Evolutionary conservation across 2,329 filamentous ascomycete species (phyloP), one percentile per base, ranked within the genome.

Genomic region (Hypomyces perniciosus): DNA sequence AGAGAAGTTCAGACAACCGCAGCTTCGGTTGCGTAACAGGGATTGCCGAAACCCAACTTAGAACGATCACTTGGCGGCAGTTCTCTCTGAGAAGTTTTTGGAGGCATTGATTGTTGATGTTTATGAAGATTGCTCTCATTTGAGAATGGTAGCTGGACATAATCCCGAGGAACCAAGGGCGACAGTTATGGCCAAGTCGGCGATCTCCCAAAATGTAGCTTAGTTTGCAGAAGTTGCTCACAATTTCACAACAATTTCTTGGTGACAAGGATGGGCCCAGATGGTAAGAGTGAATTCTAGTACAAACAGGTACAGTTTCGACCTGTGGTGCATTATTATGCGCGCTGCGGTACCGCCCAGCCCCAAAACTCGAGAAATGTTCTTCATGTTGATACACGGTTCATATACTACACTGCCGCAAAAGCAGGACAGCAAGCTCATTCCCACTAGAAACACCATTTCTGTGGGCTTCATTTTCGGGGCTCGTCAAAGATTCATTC

Each of bases 281-380:
- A 28, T 30, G 31, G 12, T 31, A 26, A 35, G 26, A 26, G 50
- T 41, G 40, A 52, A 28, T 41, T 52, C 10, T 44, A 52, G 39
- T 48, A 44, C 41, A 51, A 49, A 38, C 47, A 47, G 48, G 42
- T 30, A 20, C 41, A 31, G 35, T 33, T 44, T 49, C 38, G 48
- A 52, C 46, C 42, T 37, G 28, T 29, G 31, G 53, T 50, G 54
- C 47, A 44, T 48, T 20, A 20, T 20, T 20, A 20, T 20, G 20
- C 35, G 28, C 43, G 50, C 48, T 20, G 48, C 45, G 35, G 50
- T 54, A 40, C 42, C 48, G 38, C 37, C 45, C 46, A 41, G 42
- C 37, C 50, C 62, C 56, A 56, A 59, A 65, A 67, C 65, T 65
- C 65, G 60, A 57, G 54, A 55, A 56, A 62, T 63, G 59, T 54